Percentiles rank a stretch among this genome's conserved stretches.
Evolutionary conservation across 768 basidiomycete genomes (phyloP).

Genomic region (Auriculariales sp.): DNA sequence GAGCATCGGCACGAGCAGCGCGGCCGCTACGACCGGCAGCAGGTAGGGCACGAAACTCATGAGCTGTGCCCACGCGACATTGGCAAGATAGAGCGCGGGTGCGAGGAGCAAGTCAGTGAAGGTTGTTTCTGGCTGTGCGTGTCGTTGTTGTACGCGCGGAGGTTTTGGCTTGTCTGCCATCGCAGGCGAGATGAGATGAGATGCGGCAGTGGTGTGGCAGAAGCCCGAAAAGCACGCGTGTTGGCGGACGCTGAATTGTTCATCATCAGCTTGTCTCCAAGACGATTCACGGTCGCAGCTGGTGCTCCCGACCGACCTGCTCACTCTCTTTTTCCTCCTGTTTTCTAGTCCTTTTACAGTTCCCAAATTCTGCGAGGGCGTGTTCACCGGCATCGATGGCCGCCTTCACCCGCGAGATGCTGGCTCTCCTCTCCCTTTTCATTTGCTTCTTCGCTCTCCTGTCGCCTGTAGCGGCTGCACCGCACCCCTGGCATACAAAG

Average conservation of each 20-base stretch:
- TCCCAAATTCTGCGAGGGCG: no score
- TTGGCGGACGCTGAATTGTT: no score
- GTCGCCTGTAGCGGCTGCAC: slow-evolving; percentile 1
- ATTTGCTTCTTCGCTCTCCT: slow-evolving; percentile 12
- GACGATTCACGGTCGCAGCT: no score
- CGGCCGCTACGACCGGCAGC: slow-evolving; percentile 48
- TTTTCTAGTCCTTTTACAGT: no score
- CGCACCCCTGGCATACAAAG: slow-evolving; percentile 8
- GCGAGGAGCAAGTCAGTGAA: not conserved
- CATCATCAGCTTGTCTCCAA: no score
- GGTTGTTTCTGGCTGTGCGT: not conserved
- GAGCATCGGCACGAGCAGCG: slow-evolving; percentile 47
- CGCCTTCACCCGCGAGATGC: not conserved
- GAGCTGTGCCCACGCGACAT: not conserved
- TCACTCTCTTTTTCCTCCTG: no score
- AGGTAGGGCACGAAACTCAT: slow-evolving; percentile 17
- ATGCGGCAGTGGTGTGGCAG: no score
- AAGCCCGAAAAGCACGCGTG: no score
- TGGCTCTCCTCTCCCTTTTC: slow-evolving; percentile 11
- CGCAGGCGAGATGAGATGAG: no score
- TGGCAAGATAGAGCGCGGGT: not conserved
- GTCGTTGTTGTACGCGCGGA: not conserved
- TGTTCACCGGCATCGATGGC: no score
- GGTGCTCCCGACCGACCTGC: no score
- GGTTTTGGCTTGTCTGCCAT: no score